phyloP scores from a whole-genome alignment of 192 early-diverging fungal genomes.

The Spizellomyces punctatus region DNA sequence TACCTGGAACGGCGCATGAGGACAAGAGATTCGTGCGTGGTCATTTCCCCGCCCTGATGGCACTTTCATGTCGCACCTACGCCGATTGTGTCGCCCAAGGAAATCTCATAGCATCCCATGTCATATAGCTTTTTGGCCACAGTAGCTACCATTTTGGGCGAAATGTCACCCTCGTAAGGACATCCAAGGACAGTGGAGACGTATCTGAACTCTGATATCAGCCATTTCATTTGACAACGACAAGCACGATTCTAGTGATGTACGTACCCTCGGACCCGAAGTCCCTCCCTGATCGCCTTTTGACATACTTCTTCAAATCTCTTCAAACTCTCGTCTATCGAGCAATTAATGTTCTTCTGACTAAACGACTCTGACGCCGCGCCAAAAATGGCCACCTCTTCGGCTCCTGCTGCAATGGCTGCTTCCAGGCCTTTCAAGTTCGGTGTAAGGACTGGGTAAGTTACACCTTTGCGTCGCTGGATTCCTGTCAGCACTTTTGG shows the following conservation, averaged over 20 bases:
- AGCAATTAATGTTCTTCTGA: constrained; percentile 89
- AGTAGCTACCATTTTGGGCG: constrained; percentile 67
- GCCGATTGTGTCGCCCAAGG: constrained; percentile 95
- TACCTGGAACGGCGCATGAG: constrained; percentile 18
- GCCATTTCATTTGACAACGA: not conserved
- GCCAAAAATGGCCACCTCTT: constrained; percentile 91
- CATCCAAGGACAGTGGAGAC: constrained; percentile 91
- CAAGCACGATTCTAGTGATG: constrained; percentile 4
- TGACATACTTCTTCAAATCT: constrained; percentile 71
- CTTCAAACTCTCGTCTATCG: constrained; percentile 79
- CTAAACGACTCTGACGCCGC: constrained; percentile 89
- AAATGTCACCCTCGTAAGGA: constrained; percentile 85
- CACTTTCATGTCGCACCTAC: constrained; percentile 56
- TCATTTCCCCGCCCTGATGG: constrained; percentile 44
- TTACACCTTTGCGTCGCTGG: constrained; percentile 58
- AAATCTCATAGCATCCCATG: constrained; percentile 97
- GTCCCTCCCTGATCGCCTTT: constrained; percentile 58
- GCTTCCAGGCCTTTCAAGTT: constrained; percentile 83
- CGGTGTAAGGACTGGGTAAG: constrained; percentile 88
- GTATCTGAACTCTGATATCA: constrained; percentile 59
- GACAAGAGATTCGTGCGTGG: not conserved
- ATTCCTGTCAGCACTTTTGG: constrained; percentile 74
- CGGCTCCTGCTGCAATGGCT: constrained; percentile 75
- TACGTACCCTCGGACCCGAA: constrained; percentile 74
- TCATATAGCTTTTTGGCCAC: constrained; percentile 75